A percentile compares a stretch with the other conserved stretches of the same genome.
Evolutionary conservation across 148 eudicot species (phyloP).

Genomic region (Rhododendron mucronatum): DNA sequence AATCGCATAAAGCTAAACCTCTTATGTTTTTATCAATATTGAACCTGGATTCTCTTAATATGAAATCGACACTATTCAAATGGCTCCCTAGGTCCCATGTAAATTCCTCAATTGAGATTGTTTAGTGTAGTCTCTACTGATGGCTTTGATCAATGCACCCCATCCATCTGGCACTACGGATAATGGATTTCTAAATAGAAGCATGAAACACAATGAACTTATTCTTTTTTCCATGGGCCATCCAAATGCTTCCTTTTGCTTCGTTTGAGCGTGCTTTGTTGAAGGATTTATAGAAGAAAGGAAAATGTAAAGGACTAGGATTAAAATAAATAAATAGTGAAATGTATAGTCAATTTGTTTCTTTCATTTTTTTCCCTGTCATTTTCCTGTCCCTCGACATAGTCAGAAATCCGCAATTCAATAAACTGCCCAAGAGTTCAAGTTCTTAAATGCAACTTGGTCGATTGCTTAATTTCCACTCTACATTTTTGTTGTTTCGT

Average conservation of each 20-base stretch:
- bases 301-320: neutral
- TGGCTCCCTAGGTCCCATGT: neutral
- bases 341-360: neutral
- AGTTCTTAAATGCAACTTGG: neutral
- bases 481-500: constrained; percentile 8
- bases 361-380: neutral
- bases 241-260: neutral
- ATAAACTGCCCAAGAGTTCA: neutral
- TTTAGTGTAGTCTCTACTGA: neutral
- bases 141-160: neutral
- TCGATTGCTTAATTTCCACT: constrained; percentile 2
- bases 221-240: neutral
- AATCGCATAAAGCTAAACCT: neutral
- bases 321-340: neutral
- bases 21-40: neutral
- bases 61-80: neutral
- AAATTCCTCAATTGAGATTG: neutral
- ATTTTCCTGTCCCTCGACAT: neutral
- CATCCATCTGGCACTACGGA: neutral
- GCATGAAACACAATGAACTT: neutral
- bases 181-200: neutral
- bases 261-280: neutral
- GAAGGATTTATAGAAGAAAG: neutral
- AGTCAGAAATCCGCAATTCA: neutral
- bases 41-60: neutral